These are phyloP conservation scores for Penicillium brevicompactum DNA, from an alignment of 2,329 filamentous ascomycete species.

Conservation along the genomic window DNA sequence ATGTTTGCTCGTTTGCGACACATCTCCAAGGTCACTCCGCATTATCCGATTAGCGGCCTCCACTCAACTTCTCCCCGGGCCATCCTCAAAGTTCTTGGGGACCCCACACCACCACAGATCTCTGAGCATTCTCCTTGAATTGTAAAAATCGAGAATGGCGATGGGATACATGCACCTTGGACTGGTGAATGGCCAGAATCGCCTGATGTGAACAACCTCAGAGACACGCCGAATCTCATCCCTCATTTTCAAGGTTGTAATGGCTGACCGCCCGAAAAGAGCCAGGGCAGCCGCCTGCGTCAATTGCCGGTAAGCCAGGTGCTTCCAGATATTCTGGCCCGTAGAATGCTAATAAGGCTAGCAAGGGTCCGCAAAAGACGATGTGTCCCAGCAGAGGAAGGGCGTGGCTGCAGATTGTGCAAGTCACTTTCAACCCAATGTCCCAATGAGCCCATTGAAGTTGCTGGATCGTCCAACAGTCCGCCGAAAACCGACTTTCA, in stretches of 20 bases:
- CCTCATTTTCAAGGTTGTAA: background rate
- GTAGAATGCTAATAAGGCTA: background rate
- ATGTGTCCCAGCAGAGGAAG: constrained; percentile 14
- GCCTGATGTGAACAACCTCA: background rate
- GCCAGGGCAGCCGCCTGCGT: background rate
- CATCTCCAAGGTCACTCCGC: background rate
- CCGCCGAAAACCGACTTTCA: background rate
- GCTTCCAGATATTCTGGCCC: too few species aligned
- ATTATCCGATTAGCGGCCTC: background rate
- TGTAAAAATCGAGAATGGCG: background rate
- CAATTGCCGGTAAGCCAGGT: background rate
- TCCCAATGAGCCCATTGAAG: background rate
- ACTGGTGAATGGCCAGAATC: background rate
- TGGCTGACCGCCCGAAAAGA: background rate
- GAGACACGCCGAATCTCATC: background rate
- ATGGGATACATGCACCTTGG: background rate
- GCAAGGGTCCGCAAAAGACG: constrained; percentile 13
- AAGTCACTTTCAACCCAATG: constrained; percentile 15
- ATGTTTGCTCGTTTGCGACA: background rate
- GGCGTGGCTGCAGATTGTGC: constrained; percentile 17
- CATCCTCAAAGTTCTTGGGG: background rate
- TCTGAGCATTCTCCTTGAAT: background rate
- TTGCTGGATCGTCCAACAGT: background rate
- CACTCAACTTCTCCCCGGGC: background rate
- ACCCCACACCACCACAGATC: background rate